Base-by-base conservation (phyloP, 306 rosid genomes). In the Astragalus membranaceus region DNA sequence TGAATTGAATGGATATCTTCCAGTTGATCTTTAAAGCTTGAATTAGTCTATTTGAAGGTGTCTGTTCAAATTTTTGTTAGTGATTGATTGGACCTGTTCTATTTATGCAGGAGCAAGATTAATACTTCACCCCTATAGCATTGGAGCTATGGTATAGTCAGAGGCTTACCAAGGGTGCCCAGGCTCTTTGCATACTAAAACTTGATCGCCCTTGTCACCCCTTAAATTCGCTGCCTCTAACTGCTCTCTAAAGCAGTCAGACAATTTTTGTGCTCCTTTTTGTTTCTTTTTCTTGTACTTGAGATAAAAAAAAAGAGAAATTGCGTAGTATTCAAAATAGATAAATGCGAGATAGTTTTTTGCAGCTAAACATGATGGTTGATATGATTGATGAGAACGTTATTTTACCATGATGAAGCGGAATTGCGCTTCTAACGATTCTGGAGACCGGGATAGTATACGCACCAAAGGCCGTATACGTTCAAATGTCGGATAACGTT, bases 61-160 rank as follows among this genome's bases (percentile, higher is more conserved):
- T 20, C 23, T 36, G 57, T 73, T 57, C 26, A 71, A 29, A 10
- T 30, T 43, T 66, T 44, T 51, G 26, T 20, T 51, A 13, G 48
- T 80, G 44, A 74, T 73, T 80, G 75, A 67, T 72, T 60, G 59
- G 68, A 59, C 59, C 29, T 78, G 41, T 8, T 72, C 10, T 60
- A 29, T 69, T 73, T 75, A 74, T 58, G 65, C 89, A 91, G 97
- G 97, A 83, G 64, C 69, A 14, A 55, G 89, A 75, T 54, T 87
- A 56, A 79, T 50, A 59, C 37, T 73, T 10, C 36, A 1, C 12
- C 49, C 56, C n/a, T 37, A 20, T 52, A 36, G 60, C 74, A 11
- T 79, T 74, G 51, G 52, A 75, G 58, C 74, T 53, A 16, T 51
- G 62, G 60, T 37, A 6, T 65, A 33, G 41, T 69, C 79, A 61